These are phyloP conservation scores for Hygrocybe coccinea DNA, from an alignment of 768 basidiomycete species.

Conservation along the genomic window DNA sequence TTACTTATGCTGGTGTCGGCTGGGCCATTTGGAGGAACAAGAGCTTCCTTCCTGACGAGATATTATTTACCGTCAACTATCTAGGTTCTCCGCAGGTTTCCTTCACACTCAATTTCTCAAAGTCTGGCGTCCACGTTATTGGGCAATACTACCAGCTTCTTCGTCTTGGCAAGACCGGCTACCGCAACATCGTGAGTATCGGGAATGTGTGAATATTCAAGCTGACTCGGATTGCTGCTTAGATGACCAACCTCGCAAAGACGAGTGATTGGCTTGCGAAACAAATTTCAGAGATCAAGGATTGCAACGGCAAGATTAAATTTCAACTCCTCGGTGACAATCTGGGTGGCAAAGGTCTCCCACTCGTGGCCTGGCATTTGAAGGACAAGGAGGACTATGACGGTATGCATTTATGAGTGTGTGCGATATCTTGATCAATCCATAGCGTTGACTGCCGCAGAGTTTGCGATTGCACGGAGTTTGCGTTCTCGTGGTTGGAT, in stretches of 20 bases:
- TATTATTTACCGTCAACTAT: slow-evolving; percentile 56
- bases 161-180: slow-evolving; percentile 54
- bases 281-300: neutral
- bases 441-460: neutral
- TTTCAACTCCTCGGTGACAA: slow-evolving; percentile 2
- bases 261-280: slow-evolving; percentile 2
- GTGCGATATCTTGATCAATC: too few relatives aligned
- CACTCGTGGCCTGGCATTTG: slow-evolving; percentile 1
- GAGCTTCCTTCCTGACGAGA: slow-evolving; percentile 51
- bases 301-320: neutral
- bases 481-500: slow-evolving; percentile 1
- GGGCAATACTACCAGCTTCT: slow-evolving; percentile 60
- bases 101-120: slow-evolving; percentile 58
- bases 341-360: slow-evolving; percentile 1
- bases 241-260: slow-evolving; percentile 1
- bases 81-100: slow-evolving; percentile 57
- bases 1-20: slow-evolving; percentile 48
- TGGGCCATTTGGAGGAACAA: slow-evolving; percentile 63
- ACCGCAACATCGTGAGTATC: slow-evolving; percentile 32
- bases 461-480: neutral
- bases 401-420: neutral
- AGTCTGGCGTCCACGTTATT: slow-evolving; percentile 53
- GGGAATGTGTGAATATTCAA: neutral
- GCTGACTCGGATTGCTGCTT: neutral
- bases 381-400: slow-evolving; percentile 4